Evolutionary conservation across 441 rosid species (phyloP).

Genomic region (Pelargonium fulgidum): DNA sequence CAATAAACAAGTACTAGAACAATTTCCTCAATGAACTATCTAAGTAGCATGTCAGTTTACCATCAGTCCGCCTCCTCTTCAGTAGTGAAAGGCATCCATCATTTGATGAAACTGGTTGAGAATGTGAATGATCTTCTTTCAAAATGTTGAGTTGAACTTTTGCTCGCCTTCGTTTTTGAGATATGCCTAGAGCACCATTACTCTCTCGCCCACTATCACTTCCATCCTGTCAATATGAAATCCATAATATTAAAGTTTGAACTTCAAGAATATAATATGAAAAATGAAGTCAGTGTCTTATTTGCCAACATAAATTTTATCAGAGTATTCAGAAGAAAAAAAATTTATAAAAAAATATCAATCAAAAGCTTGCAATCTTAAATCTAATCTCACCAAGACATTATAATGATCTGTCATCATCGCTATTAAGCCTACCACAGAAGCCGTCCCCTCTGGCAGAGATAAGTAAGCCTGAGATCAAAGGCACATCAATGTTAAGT

Average conservation of each 20-base stretch:
- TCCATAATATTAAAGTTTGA: not conserved
- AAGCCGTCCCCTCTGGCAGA: conserved; percentile 87
- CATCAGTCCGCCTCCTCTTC: conserved; percentile 51
- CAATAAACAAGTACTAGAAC: conserved; percentile 17
- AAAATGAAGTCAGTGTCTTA: not conserved
- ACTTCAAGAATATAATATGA: not conserved
- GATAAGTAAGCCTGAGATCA: conserved; percentile 82
- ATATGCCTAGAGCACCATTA: conserved; percentile 37
- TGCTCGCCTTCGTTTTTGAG: conserved; percentile 54
- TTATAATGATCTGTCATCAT: conserved; percentile 97
- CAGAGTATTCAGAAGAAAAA: not conserved
- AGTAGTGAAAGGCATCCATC: conserved; percentile 72
- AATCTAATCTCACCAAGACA: conserved; percentile 53
- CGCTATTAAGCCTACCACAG: conserved; percentile 88
- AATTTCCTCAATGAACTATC: conserved; percentile 16
- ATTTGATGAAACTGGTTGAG: conserved; percentile 35
- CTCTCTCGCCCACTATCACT: conserved; percentile 73
- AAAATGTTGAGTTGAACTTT: conserved; percentile 34
- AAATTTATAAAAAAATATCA: not conserved
- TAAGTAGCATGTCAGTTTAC: conserved; percentile 32
- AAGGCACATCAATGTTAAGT: conserved; percentile 14
- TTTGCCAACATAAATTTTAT: not conserved
- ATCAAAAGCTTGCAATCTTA: conserved; percentile 5
- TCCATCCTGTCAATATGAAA: conserved; percentile 46
- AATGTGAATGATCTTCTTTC: conserved; percentile 40